A percentile compares a stretch with the other conserved stretches of the same genome.
These are phyloP conservation scores for Diaporthe longicolla DNA, from an alignment of 2,329 filamentous ascomycete genomes.

Conservation along the genomic window DNA sequence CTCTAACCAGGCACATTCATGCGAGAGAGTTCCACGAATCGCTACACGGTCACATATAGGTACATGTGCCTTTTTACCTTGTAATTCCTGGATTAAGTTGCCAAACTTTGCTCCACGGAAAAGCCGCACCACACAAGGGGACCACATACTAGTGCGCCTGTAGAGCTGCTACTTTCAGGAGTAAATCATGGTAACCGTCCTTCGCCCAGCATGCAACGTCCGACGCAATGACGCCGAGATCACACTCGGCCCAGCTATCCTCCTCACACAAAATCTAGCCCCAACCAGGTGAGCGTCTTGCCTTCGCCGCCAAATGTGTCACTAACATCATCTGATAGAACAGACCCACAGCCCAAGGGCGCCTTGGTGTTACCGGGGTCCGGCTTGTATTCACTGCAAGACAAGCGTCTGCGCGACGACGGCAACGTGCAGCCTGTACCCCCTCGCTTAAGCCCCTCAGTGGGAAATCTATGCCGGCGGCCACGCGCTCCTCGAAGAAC, in stretches of 20 bases:
- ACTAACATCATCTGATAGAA: slow-evolving; percentile 29
- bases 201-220: slow-evolving; percentile 27
- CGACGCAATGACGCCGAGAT: slow-evolving; percentile 25
- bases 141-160: slow-evolving; percentile 15
- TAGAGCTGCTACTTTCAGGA: slow-evolving; percentile 7
- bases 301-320: not conserved
- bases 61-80: slow-evolving; percentile 1
- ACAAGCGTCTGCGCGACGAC: slow-evolving; percentile 32
- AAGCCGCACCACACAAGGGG: not conserved
- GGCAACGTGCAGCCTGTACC: slow-evolving; percentile 30
- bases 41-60: slow-evolving; percentile 21
- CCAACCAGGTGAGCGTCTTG: slow-evolving; percentile 6
- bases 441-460: slow-evolving; percentile 29
- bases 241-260: slow-evolving; percentile 11
- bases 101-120: slow-evolving; percentile 9
- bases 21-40: slow-evolving; percentile 29
- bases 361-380: slow-evolving; percentile 12
- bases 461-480: slow-evolving; percentile 31
- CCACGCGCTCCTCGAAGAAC: slow-evolving; percentile 26
- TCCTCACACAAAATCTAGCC: not conserved
- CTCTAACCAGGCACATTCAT: slow-evolving; percentile 38
- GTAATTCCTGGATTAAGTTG: not conserved
- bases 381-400: slow-evolving; percentile 16
- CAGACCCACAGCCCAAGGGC: slow-evolving; percentile 7
- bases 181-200: not conserved